Conservation (phyloP, 75 land plant species). For the Larix kaempferi region DNA sequence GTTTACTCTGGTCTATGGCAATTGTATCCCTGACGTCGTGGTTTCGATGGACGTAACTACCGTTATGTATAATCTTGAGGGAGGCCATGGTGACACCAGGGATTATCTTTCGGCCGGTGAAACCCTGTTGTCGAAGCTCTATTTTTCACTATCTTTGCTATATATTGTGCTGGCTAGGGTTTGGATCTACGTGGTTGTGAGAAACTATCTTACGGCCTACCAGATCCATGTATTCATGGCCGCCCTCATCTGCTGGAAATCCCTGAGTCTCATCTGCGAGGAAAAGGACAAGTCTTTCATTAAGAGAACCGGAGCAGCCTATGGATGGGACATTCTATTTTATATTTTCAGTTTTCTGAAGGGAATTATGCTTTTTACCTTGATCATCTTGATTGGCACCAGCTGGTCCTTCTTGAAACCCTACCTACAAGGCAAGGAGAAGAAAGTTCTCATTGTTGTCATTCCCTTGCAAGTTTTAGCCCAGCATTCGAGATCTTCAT, state of each 20-base stretch:
- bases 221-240: slow-evolving; percentile 73
- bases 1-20: slow-evolving; percentile 61
- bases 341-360: slow-evolving; percentile 65
- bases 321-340: slow-evolving; percentile 79
- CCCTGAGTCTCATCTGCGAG: slow-evolving; percentile 56
- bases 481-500: too few species aligned
- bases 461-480: slow-evolving; percentile 84
- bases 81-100: slow-evolving; percentile 3
- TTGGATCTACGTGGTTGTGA: slow-evolving; percentile 46
- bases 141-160: slow-evolving; percentile 39
- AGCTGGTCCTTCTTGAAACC: slow-evolving; percentile 85
- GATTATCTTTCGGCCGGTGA: slow-evolving; percentile 65
- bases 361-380: slow-evolving; percentile 63
- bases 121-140: slow-evolving; percentile 52
- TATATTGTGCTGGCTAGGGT: slow-evolving; percentile 33
- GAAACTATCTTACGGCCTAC: slow-evolving; percentile 37
- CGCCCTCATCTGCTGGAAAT: slow-evolving; percentile 49
- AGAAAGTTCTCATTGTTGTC: slow-evolving; percentile 79
- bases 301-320: slow-evolving; percentile 57
- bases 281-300: slow-evolving; percentile 72
- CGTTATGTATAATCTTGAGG: slow-evolving; percentile 59
- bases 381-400: slow-evolving; percentile 74
- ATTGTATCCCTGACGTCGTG: slow-evolving; percentile 31
- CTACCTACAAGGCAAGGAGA: slow-evolving; percentile 73
- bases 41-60: slow-evolving; percentile 51